A percentile compares a stretch with the other conserved stretches of the same genome.
phyloP scores from a whole-genome alignment of 1,284 basidiomycete genomes.

The Malassezia equina region DNA sequence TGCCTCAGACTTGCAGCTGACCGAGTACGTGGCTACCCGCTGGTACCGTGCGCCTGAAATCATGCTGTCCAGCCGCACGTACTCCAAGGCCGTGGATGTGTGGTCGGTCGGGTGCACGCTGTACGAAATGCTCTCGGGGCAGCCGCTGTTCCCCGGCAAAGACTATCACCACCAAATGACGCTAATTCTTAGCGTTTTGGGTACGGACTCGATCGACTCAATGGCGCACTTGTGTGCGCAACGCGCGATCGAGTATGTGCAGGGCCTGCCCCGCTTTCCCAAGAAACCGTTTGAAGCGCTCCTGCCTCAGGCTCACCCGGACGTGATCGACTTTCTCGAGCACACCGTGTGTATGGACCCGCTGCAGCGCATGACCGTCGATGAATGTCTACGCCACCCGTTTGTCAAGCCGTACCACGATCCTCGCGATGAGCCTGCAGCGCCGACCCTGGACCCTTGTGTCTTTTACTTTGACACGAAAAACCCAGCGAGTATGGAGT shows the following conservation, averaged over 20 bases:
- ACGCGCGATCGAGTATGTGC: conserved; percentile 77
- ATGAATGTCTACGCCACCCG: conserved; percentile 41
- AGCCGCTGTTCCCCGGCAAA: conserved; percentile 86
- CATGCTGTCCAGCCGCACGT: conserved; percentile 32
- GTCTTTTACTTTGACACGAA: conserved; percentile 37
- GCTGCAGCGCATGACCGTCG: conserved; percentile 37
- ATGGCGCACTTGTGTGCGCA: conserved; percentile 74
- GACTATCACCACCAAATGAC: conserved; percentile 89
- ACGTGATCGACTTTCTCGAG: conserved; percentile 82
- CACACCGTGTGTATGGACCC: conserved; percentile 64
- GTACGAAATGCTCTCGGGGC: conserved; percentile 88
- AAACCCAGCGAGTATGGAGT: conserved; percentile 30
- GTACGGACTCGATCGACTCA: conserved; percentile 82
- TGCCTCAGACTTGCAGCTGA: conserved; percentile 30
- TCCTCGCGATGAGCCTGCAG: conserved; percentile 36
- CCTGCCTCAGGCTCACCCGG: conserved; percentile 18
- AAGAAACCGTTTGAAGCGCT: conserved; percentile 33
- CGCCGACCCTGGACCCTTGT: conserved; percentile 26
- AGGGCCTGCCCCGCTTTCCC: conserved; percentile 65
- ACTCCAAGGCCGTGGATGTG: conserved; percentile 42
- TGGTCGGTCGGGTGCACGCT: conserved; percentile 96
- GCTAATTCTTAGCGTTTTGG: conserved; percentile 78
- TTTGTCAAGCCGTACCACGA: conserved; percentile 44
- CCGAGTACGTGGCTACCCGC: conserved; percentile 37
- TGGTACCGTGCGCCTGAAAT: conserved; percentile 39